A percentile compares a stretch with the other conserved stretches of the same genome.
Evolutionary conservation across 23 red algal genomes (phyloP).

Genomic region (Cyanidium caldarium): DNA sequence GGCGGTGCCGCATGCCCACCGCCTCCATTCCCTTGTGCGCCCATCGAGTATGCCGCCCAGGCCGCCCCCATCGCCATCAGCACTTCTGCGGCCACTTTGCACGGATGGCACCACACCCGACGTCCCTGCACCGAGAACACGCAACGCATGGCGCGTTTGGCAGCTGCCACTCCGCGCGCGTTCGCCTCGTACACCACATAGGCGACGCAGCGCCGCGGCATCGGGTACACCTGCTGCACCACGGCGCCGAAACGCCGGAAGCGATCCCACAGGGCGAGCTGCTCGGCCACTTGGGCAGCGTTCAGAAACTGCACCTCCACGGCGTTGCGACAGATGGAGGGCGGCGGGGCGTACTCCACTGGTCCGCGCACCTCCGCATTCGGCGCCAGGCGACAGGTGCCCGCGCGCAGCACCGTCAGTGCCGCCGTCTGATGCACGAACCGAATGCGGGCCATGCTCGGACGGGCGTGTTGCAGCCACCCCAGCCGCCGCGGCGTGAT

Average conservation of each 20-base stretch:
- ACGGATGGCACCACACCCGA: not conserved
- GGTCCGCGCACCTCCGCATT: not conserved
- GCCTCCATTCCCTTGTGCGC: too few species aligned
- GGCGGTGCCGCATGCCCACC: too few species aligned
- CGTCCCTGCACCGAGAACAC: not conserved
- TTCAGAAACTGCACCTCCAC: not conserved
- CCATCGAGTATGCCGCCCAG: too few species aligned
- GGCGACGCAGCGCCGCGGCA: not conserved
- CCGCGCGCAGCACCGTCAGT: not conserved
- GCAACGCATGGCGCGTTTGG: not conserved
- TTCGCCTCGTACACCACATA: not conserved
- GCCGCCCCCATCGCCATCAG: too few species aligned
- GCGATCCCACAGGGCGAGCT: not conserved
- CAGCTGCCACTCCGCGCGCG: not conserved
- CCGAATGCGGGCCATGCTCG: not conserved
- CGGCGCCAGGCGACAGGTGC: not conserved
- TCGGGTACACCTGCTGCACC: not conserved
- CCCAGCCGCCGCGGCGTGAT: not conserved
- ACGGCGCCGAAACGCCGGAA: not conserved
- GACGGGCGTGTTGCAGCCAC: not conserved
- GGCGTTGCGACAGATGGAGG: not conserved
- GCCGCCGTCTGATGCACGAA: not conserved
- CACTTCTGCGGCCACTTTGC: not conserved
- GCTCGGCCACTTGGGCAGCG: not conserved
- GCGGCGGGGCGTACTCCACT: not conserved